Evolutionary conservation across 768 basidiomycete species (phyloP), one percentile per base, ranked within the genome.

Genomic region (Atractiella rhizophila): DNA sequence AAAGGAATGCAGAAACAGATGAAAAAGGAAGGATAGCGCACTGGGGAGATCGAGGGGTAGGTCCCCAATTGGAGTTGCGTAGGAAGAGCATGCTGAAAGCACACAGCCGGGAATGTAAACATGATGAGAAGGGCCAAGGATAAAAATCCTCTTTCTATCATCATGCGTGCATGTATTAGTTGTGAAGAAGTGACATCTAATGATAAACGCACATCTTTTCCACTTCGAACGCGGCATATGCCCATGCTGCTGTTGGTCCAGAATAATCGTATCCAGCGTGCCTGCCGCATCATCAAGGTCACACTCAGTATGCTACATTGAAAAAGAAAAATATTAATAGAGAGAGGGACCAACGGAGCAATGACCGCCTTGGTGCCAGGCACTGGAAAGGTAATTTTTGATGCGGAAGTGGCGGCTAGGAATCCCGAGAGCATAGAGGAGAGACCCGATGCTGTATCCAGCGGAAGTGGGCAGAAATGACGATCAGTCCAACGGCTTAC

Each of bases 181-280:
- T 15, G 24, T 39, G 40, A 38, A 27, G 21, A 12, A 20, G n/a
- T 10, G 16, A 25, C 35, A 19, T n/a, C n/a, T n/a, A n/a, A n/a
- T n/a, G n/a, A n/a, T n/a, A n/a, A n/a, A n/a, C n/a, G n/a, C 48
- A 88, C 91, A 94, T 77, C 51, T 67, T 67, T 4, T 67, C 65
- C 0, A 71, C 71, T 53, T 88, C 76, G 45, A 96, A 76, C 53
- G 71, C 70, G 58, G 71, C 75, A 62, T 96, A 98, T 0, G 88
- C 88, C 82, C 83, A 96, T 2, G 83, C 88, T 2, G 91, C 88
- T 1, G 86, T 67, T 4, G 71, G 73, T 18, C 91, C 91, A 40
- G 85, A 91, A 60, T 91, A 96, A 4, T 73, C 68, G 61, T 86
- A 94, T 5, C 91, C 91, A 2, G 91, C 91, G 58, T 98, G 91